Percentiles rank a stretch among this genome's conserved stretches.
Conservation (phyloP, 2,329 filamentous ascomycete genomes). For the Pseudogymnoascus pannorum region DNA sequence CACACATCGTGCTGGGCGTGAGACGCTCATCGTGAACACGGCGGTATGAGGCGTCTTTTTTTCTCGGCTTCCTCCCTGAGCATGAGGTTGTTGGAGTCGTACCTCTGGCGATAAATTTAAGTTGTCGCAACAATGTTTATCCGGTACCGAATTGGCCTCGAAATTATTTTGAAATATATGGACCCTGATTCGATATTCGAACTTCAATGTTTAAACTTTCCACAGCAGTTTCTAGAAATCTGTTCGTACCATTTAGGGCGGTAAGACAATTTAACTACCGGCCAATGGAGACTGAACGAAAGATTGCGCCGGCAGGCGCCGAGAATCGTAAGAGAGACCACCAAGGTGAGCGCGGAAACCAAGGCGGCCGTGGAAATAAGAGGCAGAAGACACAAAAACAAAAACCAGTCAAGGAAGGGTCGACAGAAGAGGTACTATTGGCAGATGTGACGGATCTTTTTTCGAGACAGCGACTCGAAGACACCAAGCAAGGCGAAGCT, state of each 20-base stretch:
- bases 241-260: background rate
- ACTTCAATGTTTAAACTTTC: constrained; percentile 1
- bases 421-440: constrained; percentile 59
- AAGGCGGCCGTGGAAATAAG: constrained; percentile 33
- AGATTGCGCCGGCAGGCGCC: constrained; percentile 1
- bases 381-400: constrained; percentile 49
- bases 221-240: background rate
- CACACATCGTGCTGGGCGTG: constrained; percentile 41
- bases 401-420: constrained; percentile 48
- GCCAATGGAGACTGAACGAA: background rate
- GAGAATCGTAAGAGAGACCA: constrained; percentile 6
- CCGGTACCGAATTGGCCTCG: constrained; percentile 2
- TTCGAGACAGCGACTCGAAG: constrained; percentile 30
- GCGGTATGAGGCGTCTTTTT: constrained; percentile 3
- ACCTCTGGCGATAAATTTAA: constrained; percentile 9
- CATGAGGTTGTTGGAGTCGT: background rate
- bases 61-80: constrained; percentile 6
- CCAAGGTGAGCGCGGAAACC: constrained; percentile 10
- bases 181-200: background rate
- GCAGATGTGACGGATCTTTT: constrained; percentile 54
- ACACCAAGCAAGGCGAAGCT: constrained; percentile 24
- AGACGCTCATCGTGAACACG: constrained; percentile 37
- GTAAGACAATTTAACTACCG: constrained; percentile 1
- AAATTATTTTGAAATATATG: constrained; percentile 10
- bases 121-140: background rate